These are phyloP conservation scores for Fragaria iinumae DNA, from an alignment of 306 rosid genomes.

Conservation along the genomic window DNA sequence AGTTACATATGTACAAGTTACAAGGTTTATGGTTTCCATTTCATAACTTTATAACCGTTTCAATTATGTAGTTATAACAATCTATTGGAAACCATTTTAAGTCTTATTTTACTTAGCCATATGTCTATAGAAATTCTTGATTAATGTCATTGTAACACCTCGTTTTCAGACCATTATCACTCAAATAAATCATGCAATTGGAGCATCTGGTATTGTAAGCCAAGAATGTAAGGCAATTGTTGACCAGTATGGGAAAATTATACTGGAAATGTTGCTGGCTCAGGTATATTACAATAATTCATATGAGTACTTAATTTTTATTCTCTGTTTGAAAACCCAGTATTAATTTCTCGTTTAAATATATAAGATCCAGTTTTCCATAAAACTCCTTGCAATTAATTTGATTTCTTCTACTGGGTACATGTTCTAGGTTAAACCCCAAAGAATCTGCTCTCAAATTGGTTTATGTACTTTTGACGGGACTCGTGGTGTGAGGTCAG, in stretches of 20 bases:
- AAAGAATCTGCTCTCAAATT: conserved; percentile 57
- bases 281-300: conserved; percentile 32
- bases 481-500: conserved; percentile 50
- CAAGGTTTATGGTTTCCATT: not conserved
- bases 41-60: not conserved
- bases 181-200: conserved; percentile 69
- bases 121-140: not conserved
- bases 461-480: conserved; percentile 58
- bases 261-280: conserved; percentile 45
- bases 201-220: conserved; percentile 63
- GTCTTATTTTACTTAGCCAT: not conserved
- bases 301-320: not conserved
- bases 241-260: conserved; percentile 56
- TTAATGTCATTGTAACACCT: not conserved
- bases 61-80: not conserved
- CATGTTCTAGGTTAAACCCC: conserved; percentile 42
- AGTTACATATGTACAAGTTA: not conserved
- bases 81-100: not conserved
- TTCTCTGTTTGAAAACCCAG: too few relatives aligned
- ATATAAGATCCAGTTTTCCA: not conserved
- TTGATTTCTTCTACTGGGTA: conserved; percentile 12
- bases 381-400: not conserved
- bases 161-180: conserved; percentile 47
- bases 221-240: conserved; percentile 66
- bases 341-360: too few relatives aligned